phyloP scores from a whole-genome alignment of 352 stramenopile genomes.

The Blastocystis sp. region DNA sequence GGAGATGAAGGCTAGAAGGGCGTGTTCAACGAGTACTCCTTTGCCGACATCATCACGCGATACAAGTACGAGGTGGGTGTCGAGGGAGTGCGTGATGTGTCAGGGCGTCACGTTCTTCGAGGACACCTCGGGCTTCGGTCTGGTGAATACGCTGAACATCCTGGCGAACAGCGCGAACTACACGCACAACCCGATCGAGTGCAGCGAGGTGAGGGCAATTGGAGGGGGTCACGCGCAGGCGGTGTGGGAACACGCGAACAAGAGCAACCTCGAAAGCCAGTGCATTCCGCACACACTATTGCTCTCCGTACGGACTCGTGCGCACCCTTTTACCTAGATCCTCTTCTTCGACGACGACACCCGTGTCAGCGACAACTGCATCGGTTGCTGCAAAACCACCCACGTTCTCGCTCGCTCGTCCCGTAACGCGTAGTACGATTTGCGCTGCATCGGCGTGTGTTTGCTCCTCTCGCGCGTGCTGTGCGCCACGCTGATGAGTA shows the following conservation, averaged over 20 bases:
- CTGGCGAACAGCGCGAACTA: conserved; percentile 38
- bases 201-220: conserved; percentile 18
- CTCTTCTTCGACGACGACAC: conserved; percentile 46
- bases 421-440: conserved; percentile 30
- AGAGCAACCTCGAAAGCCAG: conserved; percentile 60
- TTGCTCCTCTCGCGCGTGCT: conserved; percentile 3
- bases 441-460: conserved; percentile 59
- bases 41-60: conserved; percentile 63
- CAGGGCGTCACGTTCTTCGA: conserved; percentile 52
- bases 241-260: conserved; percentile 17
- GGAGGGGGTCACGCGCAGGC: not conserved
- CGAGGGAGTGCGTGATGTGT: not conserved
- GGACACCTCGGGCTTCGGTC: conserved; percentile 44
- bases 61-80: conserved; percentile 57
- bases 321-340: conserved; percentile 11
- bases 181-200: conserved; percentile 40
- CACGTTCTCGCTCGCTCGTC: not conserved
- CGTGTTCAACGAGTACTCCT: conserved; percentile 49
- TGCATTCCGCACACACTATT: conserved; percentile 55
- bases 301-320: conserved; percentile 14
- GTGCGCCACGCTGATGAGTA: not conserved
- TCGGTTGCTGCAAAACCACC: conserved; percentile 64
- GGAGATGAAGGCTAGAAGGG: not conserved
- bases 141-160: conserved; percentile 63
- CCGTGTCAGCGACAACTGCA: conserved; percentile 1